phyloP scores from a whole-genome alignment of 768 basidiomycete species.

The Infundibulicybe gibba region DNA sequence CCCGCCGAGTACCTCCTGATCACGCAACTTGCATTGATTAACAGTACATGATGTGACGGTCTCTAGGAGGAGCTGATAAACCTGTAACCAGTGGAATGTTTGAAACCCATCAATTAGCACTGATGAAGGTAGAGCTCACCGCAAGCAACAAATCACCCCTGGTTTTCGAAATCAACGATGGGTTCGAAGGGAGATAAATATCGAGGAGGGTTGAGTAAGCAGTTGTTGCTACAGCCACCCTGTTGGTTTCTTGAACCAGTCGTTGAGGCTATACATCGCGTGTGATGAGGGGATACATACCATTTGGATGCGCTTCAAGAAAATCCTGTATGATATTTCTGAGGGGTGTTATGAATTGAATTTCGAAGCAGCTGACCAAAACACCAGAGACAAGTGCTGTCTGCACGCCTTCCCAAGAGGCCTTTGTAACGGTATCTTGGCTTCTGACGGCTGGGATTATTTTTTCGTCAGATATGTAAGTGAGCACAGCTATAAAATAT shows the following conservation, averaged over 20 bases:
- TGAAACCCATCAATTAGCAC: too few species aligned
- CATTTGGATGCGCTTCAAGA: conserved; percentile 24
- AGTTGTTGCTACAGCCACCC: conserved; percentile 15
- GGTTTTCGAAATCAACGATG: conserved; percentile 2
- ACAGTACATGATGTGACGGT: conserved; percentile 31
- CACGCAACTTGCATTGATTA: conserved; percentile 46
- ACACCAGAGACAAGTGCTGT: conserved; percentile 50
- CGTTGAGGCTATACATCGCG: neutral
- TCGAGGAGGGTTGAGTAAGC: conserved; percentile 10
- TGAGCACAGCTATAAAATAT: conserved; percentile 37
- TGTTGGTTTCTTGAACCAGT: conserved; percentile 25
- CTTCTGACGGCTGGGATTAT: conserved; percentile 20
- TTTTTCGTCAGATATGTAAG: conserved; percentile 32
- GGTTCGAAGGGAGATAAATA: conserved; percentile 21
- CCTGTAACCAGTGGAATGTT: conserved; percentile 40
- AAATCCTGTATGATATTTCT: conserved; percentile 21
- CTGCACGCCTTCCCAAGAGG: conserved; percentile 43
- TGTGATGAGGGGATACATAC: conserved; percentile 10
- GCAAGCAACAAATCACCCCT: conserved; percentile 12
- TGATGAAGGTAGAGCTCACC: conserved; percentile 5
- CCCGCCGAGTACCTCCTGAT: conserved; percentile 45
- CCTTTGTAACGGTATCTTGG: conserved; percentile 10
- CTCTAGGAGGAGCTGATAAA: conserved; percentile 51
- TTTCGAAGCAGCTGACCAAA: conserved; percentile 28
- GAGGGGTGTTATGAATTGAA: neutral